Evolutionary conservation across 306 rosid species (phyloP), one percentile per base, ranked within the genome.

Genomic region (Lablab purpureus): DNA sequence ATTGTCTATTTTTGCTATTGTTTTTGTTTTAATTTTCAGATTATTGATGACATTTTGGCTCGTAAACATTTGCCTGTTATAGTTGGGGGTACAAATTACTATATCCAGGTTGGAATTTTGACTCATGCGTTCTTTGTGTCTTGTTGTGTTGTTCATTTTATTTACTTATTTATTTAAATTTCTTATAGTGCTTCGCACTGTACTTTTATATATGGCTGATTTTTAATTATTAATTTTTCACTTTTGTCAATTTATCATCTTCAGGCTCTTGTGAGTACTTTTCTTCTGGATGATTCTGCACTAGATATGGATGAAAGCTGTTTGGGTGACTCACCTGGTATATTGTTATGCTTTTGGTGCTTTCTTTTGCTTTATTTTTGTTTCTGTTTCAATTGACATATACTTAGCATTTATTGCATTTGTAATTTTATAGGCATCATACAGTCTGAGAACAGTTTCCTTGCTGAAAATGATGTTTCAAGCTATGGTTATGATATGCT

Each of bases 31-130:
- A 18, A 27, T 77, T 87, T 84, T 73, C 92, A 94, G 98, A 85
- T 94, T 15, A 86, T 94, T 27, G 73, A 90, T 74, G 97, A 74
- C 17, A 92, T 94, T 78, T 56, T 86, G 86, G 84, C 89, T 79
- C 91, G 95, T 28, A 81, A 86, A 8, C 76, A 87, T 85, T 71
- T 91, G 82, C 98, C 98, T 5, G 90, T 90, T 78, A 81, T 94
- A 71, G 97, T 90, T 80, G 98, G 98, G 68, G 98, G 98, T n/a
- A 94, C 98, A 14, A 87, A 92, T 85, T 94, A 94, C 80, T 94
- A 92, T 84, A 94, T 94, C 59, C 97, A 94, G 97, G 98, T 92
- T 60, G 4, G 82, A 28, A 15, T 58, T 68, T 56, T 79, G 63
- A 70, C 21, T 41, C 28, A 68, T 37, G 21, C 22, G n/a, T 51